phyloP scores from a whole-genome alignment of 2,329 filamentous ascomycete species.

The Alternaria panax region DNA sequence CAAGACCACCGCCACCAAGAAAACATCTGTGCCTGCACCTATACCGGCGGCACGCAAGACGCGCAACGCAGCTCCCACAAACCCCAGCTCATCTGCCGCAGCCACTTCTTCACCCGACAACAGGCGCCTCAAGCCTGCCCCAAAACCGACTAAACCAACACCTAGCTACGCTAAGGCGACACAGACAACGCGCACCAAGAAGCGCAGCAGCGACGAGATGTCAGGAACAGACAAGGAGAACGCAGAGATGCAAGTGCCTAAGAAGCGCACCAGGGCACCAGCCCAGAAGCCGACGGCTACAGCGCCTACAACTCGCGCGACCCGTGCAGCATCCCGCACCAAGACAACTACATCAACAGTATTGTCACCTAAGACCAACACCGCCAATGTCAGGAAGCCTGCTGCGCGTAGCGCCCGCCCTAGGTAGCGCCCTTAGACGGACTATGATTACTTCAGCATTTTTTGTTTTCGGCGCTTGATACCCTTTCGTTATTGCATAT shows the following conservation, averaged over 20 bases:
- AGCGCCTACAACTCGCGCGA: conserved; percentile 23
- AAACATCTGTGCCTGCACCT: conserved; percentile 10
- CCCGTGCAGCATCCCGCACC: conserved; percentile 35
- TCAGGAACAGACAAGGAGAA: conserved; percentile 43
- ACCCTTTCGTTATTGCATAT: conserved; percentile 14
- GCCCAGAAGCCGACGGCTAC: conserved; percentile 16
- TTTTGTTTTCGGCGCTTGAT: conserved; percentile 22
- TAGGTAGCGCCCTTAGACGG: conserved; percentile 28
- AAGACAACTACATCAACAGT: conserved; percentile 25
- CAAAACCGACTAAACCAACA: conserved; percentile 21
- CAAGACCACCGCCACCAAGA: conserved; percentile 25
- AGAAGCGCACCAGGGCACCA: conserved; percentile 28
- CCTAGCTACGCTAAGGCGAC: conserved; percentile 11
- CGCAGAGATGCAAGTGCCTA: conserved; percentile 28
- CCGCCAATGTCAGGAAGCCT: conserved; percentile 26
- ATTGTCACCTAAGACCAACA: conserved; percentile 35
- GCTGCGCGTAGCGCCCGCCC: conserved; percentile 27
- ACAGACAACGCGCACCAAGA: conserved; percentile 29
- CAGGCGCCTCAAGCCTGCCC: conserved; percentile 12
- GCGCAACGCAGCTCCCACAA: conserved; percentile 16
- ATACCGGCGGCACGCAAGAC: conserved; percentile 16
- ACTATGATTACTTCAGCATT: conserved; percentile 15
- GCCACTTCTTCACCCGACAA: conserved; percentile 12
- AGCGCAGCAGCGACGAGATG: conserved; percentile 38
- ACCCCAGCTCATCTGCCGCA: conserved; percentile 4